phyloP scores from a whole-genome alignment of 2,329 filamentous ascomycete genomes.

The Neofusicoccum sp. region DNA sequence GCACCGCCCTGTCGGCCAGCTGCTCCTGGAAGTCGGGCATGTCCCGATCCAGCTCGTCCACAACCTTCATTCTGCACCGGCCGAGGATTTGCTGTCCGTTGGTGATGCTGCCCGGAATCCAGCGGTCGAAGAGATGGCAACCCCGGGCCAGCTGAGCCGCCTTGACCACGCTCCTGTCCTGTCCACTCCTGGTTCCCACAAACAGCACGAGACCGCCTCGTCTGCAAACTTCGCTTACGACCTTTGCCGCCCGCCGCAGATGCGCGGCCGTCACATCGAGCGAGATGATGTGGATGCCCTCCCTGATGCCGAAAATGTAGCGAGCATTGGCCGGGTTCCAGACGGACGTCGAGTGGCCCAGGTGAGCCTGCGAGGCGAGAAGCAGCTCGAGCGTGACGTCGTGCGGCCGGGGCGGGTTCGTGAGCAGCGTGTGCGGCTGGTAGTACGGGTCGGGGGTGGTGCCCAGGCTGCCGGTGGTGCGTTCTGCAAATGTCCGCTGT shows the following conservation, averaged over 20 bases:
- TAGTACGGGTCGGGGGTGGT: constrained; percentile 53
- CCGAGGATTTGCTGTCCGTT: constrained; percentile 89
- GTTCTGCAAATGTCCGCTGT: constrained; percentile 26
- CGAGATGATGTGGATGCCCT: constrained; percentile 89
- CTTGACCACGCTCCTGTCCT: constrained; percentile 75
- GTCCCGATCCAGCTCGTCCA: constrained; percentile 70
- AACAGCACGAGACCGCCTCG: constrained; percentile 84
- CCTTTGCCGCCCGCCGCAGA: constrained; percentile 86
- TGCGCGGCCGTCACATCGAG: constrained; percentile 86
- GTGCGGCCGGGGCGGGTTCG: constrained; percentile 70
- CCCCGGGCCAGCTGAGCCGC: constrained; percentile 75
- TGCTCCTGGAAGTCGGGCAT: constrained; percentile 65
- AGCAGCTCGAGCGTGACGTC: constrained; percentile 89
- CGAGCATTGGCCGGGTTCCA: constrained; percentile 95
- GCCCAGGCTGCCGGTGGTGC: constrained; percentile 38
- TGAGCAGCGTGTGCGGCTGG: constrained; percentile 63
- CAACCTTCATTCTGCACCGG: constrained; percentile 66
- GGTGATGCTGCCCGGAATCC: constrained; percentile 88
- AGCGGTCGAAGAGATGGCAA: constrained; percentile 88
- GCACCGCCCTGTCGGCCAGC: constrained; percentile 59
- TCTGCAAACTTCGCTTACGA: constrained; percentile 83
- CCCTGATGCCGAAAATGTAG: constrained; percentile 88
- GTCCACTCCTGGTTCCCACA: constrained; percentile 80
- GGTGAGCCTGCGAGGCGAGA: constrained; percentile 48
- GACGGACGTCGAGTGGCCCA: constrained; percentile 77